These are phyloP conservation scores for Plectosphaerella sp. DNA, from an alignment of 2,329 filamentous ascomycete genomes.

Conservation along the genomic window DNA sequence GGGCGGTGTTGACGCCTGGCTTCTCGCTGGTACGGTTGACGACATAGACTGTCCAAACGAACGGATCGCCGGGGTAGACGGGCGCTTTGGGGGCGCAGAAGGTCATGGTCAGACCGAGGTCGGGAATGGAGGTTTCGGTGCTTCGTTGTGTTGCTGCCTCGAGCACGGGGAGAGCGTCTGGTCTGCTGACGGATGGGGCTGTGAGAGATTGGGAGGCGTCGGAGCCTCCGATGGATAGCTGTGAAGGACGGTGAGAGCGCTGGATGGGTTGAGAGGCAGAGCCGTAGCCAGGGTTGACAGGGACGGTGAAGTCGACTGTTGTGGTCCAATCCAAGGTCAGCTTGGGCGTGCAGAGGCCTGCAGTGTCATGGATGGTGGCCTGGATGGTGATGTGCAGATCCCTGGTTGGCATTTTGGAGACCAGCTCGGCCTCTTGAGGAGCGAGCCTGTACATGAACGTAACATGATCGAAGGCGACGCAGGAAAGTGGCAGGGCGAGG, in stretches of 20 bases:
- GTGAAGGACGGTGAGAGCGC: constrained; percentile 57
- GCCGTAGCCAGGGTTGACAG: constrained; percentile 60
- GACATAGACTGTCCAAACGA: constrained; percentile 70
- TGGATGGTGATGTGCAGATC: constrained; percentile 57
- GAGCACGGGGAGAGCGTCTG: constrained; percentile 55
- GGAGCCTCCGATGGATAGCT: constrained; percentile 57
- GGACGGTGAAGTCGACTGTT: constrained; percentile 63
- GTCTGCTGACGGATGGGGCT: constrained; percentile 52
- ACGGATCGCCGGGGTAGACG: constrained; percentile 60
- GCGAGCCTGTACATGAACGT: constrained; percentile 68
- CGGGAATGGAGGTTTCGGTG: constrained; percentile 43
- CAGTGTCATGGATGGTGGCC: constrained; percentile 52
- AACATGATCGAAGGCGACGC: constrained; percentile 69
- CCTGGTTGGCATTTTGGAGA: constrained; percentile 40
- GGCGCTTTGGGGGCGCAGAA: constrained; percentile 57
- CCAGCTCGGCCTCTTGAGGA: constrained; percentile 42
- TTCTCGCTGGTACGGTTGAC: constrained; percentile 61
- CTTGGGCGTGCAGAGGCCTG: constrained; percentile 53
- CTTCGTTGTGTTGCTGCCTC: constrained; percentile 45
- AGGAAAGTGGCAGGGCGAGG: constrained; percentile 51
- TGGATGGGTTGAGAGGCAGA: constrained; percentile 53
- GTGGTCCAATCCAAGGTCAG: constrained; percentile 66
- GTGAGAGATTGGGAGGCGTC: constrained; percentile 49
- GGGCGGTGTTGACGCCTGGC: constrained; percentile 13
- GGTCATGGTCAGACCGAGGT: constrained; percentile 71